A percentile compares a stretch with the other conserved stretches of the same genome.
Conservation (phyloP, 164 flowering plant species). For the Dillenia suffruticosa region DNA sequence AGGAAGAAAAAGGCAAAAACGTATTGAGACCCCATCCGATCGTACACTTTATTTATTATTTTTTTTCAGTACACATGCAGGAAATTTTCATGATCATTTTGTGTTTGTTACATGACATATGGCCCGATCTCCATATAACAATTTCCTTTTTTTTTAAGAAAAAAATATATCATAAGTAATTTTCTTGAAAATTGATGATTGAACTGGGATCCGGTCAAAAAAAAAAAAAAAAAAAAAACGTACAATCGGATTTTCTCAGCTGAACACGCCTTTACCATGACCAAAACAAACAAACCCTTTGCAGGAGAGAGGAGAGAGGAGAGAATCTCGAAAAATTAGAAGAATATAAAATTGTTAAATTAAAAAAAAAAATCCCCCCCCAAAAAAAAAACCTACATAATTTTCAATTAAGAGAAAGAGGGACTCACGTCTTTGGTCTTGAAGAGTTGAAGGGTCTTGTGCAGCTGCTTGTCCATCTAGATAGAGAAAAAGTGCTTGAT, state of each 20-base stretch:
- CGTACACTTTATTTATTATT: conserved; percentile 25
- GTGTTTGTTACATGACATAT: conserved; percentile 30
- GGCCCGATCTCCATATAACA: conserved; percentile 7
- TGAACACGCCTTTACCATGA: conserved; percentile 48
- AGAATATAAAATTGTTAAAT: background rate
- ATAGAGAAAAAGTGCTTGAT: conserved; percentile 89
- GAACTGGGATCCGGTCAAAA: conserved; percentile 43
- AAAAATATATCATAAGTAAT: background rate
- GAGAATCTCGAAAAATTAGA: background rate
- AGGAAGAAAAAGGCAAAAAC: background rate
- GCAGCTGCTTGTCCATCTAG: conserved; percentile 83
- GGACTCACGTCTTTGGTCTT: conserved; percentile 60
- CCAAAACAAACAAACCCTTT: conserved; percentile 23
- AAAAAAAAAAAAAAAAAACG: conserved; percentile 36
- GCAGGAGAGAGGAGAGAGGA: conserved; percentile 2
- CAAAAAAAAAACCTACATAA: background rate
- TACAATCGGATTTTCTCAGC: conserved; percentile 30
- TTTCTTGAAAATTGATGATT: background rate
- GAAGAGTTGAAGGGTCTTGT: conserved; percentile 46
- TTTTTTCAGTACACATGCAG: conserved; percentile 30
- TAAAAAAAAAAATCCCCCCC: background rate
- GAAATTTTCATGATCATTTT: conserved; percentile 14
- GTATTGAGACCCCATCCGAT: conserved; percentile 14
- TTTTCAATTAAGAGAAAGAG: background rate
- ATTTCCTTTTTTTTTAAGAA: background rate